phyloP scores from a whole-genome alignment of 2,329 filamentous ascomycete species.

The Apiospora hydei region DNA sequence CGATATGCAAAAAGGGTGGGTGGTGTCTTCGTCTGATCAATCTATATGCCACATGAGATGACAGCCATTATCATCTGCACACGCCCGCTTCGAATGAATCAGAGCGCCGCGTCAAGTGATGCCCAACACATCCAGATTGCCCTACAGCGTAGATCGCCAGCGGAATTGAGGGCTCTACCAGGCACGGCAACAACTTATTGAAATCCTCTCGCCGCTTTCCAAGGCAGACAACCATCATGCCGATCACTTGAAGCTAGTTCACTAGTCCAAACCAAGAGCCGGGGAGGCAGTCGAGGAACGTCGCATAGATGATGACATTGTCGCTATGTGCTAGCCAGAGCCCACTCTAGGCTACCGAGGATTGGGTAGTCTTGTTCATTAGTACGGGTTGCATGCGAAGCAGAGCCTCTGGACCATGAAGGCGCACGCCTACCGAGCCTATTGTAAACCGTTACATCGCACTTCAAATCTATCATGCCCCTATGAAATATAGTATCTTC shows the following conservation, averaged over 20 bases:
- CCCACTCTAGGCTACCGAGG: not conserved
- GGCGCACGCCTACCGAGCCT: not conserved
- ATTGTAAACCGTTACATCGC: not conserved
- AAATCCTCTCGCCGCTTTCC: not conserved
- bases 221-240: not conserved
- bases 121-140: not conserved
- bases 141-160: not conserved
- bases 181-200: not conserved
- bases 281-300: not conserved
- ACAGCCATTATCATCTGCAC: not conserved
- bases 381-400: not conserved
- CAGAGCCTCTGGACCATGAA: not conserved
- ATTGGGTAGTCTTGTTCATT: not conserved
- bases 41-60: not conserved
- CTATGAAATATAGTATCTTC: not conserved
- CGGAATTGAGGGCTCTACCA: not conserved
- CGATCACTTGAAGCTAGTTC: not conserved
- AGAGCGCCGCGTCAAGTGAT: not conserved
- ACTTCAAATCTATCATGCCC: not conserved
- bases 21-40: not conserved
- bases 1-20: too few relatives aligned
- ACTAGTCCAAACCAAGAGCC: not conserved
- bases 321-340: not conserved
- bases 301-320: constrained; percentile 11
- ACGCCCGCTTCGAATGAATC: not conserved